Evolutionary conservation across 352 stramenopile genomes (phyloP).

Genomic region (Pythium phragmitis): DNA sequence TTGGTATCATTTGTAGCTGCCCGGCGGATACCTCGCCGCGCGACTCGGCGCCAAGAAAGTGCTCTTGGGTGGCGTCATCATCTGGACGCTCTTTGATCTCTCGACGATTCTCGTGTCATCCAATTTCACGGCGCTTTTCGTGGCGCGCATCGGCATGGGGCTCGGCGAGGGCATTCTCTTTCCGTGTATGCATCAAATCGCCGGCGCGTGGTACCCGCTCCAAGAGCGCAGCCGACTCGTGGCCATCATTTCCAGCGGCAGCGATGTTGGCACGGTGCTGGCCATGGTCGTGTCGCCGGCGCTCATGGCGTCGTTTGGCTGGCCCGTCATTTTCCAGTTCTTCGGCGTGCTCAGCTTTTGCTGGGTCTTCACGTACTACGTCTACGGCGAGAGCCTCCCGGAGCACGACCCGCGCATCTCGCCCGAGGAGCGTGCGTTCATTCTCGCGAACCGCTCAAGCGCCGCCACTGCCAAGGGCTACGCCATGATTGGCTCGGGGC

Average conservation of each 20-base stretch:
- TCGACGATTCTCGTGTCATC: conserved; percentile 67
- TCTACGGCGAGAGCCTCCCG: conserved; percentile 62
- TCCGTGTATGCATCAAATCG: conserved; percentile 87
- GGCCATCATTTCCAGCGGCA: conserved; percentile 71
- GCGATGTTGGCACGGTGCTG: conserved; percentile 79
- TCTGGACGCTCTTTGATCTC: conserved; percentile 86
- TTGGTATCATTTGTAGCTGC: conserved; percentile 42
- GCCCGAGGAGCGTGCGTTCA: conserved; percentile 54
- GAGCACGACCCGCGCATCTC: conserved; percentile 67
- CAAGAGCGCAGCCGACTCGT: conserved; percentile 82
- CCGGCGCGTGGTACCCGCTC: conserved; percentile 79
- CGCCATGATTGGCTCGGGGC: conserved; percentile 7
- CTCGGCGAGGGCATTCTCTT: conserved; percentile 87
- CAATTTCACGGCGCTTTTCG: conserved; percentile 66
- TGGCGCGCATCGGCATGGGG: conserved; percentile 78
- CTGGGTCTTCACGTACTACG: conserved; percentile 63
- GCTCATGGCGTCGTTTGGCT: conserved; percentile 61
- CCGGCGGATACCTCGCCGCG: conserved; percentile 70
- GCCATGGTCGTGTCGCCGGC: conserved; percentile 73
- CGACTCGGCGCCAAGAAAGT: conserved; percentile 74
- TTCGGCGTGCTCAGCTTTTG: conserved; percentile 77
- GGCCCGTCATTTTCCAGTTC: conserved; percentile 73
- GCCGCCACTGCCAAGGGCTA: conserved; percentile 17
- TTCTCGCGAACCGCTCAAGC: conserved; percentile 60
- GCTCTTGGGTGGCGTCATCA: conserved; percentile 67